Evolutionary conservation across 1,284 basidiomycete species (phyloP).

Genomic region (Golubevia pallescens): DNA sequence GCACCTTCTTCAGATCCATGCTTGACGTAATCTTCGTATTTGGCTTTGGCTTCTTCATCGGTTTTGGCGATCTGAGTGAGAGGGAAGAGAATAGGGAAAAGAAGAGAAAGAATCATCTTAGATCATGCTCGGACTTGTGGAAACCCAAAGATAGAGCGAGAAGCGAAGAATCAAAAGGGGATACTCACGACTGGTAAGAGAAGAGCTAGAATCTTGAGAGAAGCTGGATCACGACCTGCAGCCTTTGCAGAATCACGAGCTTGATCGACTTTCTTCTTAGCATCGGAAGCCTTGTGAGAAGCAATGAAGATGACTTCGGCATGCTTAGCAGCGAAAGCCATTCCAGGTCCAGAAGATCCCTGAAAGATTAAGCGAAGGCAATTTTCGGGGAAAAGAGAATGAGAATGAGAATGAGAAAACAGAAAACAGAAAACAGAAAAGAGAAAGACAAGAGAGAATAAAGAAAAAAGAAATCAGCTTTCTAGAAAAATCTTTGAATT

Average conservation of each 20-base stretch:
- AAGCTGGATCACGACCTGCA: conserved; percentile 36
- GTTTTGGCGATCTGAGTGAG: conserved; percentile 24
- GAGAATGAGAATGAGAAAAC: neutral
- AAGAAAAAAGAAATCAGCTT: neutral
- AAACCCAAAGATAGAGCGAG: no score
- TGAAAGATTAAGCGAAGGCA: no score
- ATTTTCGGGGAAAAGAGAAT: neutral
- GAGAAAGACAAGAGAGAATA: conserved; percentile 2
- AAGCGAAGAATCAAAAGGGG: no score
- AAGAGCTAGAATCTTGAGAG: conserved; percentile 46
- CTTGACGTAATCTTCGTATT: conserved; percentile 30
- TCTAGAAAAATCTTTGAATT: no score
- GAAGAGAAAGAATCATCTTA: no score
- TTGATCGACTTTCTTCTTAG: conserved; percentile 46
- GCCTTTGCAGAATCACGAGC: conserved; percentile 28
- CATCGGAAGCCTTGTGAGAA: conserved; percentile 44
- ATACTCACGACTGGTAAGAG: conserved; percentile 33
- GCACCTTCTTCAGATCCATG: conserved; percentile 48
- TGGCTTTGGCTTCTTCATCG: conserved; percentile 40
- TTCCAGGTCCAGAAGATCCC: conserved; percentile 54
- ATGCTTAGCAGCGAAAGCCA: conserved; percentile 61
- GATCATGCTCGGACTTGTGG: no score
- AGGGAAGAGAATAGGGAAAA: neutral
- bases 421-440: no score
- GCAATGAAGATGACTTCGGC: conserved; percentile 65